A percentile compares a stretch with the other conserved stretches of the same genome.
phyloP scores from a whole-genome alignment of 2,329 filamentous ascomycete genomes.

The Conoideocrella luteorostrata region DNA sequence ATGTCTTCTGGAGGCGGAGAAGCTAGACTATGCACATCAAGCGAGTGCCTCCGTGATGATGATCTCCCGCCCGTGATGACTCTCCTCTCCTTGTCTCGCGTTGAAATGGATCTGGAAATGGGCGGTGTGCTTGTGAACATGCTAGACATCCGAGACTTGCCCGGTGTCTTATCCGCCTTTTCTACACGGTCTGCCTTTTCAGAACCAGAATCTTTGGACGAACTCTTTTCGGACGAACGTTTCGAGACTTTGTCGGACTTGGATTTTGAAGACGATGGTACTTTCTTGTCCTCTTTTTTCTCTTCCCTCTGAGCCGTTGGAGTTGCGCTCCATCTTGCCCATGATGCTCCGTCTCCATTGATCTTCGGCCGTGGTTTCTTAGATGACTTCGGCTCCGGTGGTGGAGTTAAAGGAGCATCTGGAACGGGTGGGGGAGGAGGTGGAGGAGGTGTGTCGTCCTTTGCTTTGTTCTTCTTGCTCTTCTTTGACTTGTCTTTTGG shows the following conservation, averaged over 20 bases:
- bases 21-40: conserved; percentile 59
- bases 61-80: conserved; percentile 47
- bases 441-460: conserved; percentile 18
- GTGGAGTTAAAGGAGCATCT: conserved; percentile 42
- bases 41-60: conserved; percentile 63
- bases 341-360: conserved; percentile 63
- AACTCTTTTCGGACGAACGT: conserved; percentile 46
- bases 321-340: conserved; percentile 68
- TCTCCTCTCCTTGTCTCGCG: conserved; percentile 50
- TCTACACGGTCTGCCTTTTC: conserved; percentile 56
- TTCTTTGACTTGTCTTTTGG: conserved; percentile 31
- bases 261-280: conserved; percentile 49
- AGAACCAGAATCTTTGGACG: conserved; percentile 65
- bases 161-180: conserved; percentile 38
- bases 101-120: conserved; percentile 62
- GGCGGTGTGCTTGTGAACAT: conserved; percentile 60
- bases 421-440: conserved; percentile 41
- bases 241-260: conserved; percentile 57
- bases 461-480: conserved; percentile 29
- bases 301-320: conserved; percentile 32
- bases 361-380: conserved; percentile 75
- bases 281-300: conserved; percentile 31
- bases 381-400: conserved; percentile 50
- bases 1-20: conserved; percentile 68
- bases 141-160: conserved; percentile 51